Evolutionary conservation across 2,329 filamentous ascomycete species (phyloP).

Genomic region (Trichoderma sp.): DNA sequence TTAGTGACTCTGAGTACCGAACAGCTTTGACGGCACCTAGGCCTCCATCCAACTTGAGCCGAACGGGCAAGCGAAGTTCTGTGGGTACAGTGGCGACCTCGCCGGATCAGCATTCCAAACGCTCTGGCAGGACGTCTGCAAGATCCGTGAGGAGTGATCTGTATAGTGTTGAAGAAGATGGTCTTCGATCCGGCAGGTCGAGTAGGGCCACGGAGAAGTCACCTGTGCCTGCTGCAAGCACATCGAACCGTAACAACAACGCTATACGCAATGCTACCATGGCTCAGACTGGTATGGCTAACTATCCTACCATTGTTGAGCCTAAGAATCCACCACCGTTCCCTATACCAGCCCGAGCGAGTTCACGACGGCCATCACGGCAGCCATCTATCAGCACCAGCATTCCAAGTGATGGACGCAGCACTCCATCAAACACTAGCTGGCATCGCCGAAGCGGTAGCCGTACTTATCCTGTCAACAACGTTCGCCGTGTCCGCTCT

Average conservation of each 20-base stretch:
- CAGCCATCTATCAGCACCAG: constrained; percentile 68
- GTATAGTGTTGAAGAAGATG: constrained; percentile 42
- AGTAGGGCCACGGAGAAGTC: constrained; percentile 44
- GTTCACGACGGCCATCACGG: constrained; percentile 81
- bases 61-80: constrained; percentile 47
- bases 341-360: constrained; percentile 86
- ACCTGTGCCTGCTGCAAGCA: constrained; percentile 33
- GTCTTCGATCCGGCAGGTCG: constrained; percentile 36
- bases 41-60: constrained; percentile 46
- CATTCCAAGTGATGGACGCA: constrained; percentile 63
- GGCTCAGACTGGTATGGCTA: constrained; percentile 75
- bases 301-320: constrained; percentile 68
- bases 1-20: constrained; percentile 67
- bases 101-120: constrained; percentile 45
- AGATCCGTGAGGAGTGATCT: constrained; percentile 49
- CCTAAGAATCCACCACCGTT: constrained; percentile 76
- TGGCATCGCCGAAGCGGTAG: constrained; percentile 56
- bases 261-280: constrained; percentile 77
- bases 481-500: constrained; percentile 81
- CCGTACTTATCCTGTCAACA: constrained; percentile 58
- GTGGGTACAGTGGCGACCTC: constrained; percentile 43
- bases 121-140: constrained; percentile 33
- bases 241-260: constrained; percentile 53
- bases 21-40: constrained; percentile 66
- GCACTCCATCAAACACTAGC: constrained; percentile 68